These are phyloP conservation scores for Pogostemon cablin DNA, from an alignment of 257 asterid genomes.

Conservation along the genomic window DNA sequence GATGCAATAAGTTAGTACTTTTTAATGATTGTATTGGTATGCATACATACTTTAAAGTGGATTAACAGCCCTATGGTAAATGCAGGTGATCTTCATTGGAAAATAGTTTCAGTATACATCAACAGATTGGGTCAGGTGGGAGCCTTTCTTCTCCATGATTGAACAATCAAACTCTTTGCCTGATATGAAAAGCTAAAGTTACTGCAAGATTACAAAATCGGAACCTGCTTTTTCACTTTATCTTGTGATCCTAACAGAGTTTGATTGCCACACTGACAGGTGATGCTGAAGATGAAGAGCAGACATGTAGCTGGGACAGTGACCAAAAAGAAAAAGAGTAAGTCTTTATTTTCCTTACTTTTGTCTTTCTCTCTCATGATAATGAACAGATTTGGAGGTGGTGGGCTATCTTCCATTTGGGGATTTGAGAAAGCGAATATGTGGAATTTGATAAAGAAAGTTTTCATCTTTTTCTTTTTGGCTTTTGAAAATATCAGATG, in stretches of 20 bases:
- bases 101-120: slow-evolving; percentile 83
- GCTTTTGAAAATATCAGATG: slow-evolving; percentile 53
- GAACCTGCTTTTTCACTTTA: slow-evolving; percentile 42
- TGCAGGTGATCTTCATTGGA: slow-evolving; percentile 98
- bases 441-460: slow-evolving; percentile 37
- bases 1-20: neutral
- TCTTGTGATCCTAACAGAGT: slow-evolving; percentile 37
- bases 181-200: slow-evolving; percentile 16
- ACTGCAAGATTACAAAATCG: slow-evolving; percentile 24
- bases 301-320: slow-evolving; percentile 93
- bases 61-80: slow-evolving; percentile 7
- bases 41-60: too few relatives aligned
- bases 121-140: slow-evolving; percentile 78
- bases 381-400: slow-evolving; percentile 51
- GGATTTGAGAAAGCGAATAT: slow-evolving; percentile 74
- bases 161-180: slow-evolving; percentile 39
- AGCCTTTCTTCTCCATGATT: slow-evolving; percentile 40
- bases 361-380: slow-evolving; percentile 45
- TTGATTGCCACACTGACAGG: slow-evolving; percentile 45
- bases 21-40: neutral
- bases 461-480: slow-evolving; percentile 36
- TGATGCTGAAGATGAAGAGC: slow-evolving; percentile 87
- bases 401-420: slow-evolving; percentile 62
- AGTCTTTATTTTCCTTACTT: slow-evolving; percentile 41
- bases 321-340: slow-evolving; percentile 99